These are phyloP conservation scores for Pulveroboletus sp. DNA, from an alignment of 768 basidiomycete species.

Conservation along the genomic window DNA sequence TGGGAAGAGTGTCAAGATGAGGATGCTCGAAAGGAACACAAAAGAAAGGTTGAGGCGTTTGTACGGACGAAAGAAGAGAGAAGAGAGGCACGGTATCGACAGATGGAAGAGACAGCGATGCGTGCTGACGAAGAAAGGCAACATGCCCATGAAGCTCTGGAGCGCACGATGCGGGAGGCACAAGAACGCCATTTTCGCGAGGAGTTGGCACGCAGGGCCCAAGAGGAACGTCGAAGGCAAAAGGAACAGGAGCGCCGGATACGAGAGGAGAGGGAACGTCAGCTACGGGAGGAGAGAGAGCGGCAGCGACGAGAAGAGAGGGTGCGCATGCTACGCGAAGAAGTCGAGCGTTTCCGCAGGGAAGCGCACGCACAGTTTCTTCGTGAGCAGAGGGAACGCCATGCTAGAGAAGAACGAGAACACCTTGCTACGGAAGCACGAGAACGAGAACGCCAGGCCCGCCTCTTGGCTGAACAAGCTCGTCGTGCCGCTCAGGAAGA, in stretches of 20 bases:
- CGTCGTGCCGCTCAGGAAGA: constrained; percentile 7
- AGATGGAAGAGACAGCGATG: constrained; percentile 12
- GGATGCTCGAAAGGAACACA: constrained; percentile 9
- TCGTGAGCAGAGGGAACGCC: constrained; percentile 15
- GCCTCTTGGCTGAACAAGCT: constrained; percentile 18
- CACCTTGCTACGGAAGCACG: not conserved
- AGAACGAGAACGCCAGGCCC: constrained; percentile 20
- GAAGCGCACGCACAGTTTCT: constrained; percentile 3
- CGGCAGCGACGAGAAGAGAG: constrained; percentile 8
- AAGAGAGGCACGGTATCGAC: constrained; percentile 1
- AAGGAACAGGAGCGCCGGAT: constrained; percentile 10
- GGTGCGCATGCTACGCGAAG: constrained; percentile 12
- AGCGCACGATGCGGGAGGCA: constrained; percentile 21
- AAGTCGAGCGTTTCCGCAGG: constrained; percentile 8
- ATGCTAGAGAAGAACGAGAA: constrained; percentile 17
- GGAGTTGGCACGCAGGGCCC: constrained; percentile 5
- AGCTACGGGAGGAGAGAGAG: not conserved
- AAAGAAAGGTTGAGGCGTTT: constrained; percentile 21
- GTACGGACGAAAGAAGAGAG: constrained; percentile 7
- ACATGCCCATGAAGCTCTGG: constrained; percentile 18
- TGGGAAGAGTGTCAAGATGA: constrained; percentile 14
- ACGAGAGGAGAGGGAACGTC: constrained; percentile 12
- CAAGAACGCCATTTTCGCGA: constrained; percentile 14
- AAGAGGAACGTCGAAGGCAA: constrained; percentile 8
- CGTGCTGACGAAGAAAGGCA: constrained; percentile 13